Evolutionary conservation across 2,329 filamentous ascomycete genomes (phyloP), one percentile per base, ranked within the genome.

Genomic region (Ceratocystis ficicola): DNA sequence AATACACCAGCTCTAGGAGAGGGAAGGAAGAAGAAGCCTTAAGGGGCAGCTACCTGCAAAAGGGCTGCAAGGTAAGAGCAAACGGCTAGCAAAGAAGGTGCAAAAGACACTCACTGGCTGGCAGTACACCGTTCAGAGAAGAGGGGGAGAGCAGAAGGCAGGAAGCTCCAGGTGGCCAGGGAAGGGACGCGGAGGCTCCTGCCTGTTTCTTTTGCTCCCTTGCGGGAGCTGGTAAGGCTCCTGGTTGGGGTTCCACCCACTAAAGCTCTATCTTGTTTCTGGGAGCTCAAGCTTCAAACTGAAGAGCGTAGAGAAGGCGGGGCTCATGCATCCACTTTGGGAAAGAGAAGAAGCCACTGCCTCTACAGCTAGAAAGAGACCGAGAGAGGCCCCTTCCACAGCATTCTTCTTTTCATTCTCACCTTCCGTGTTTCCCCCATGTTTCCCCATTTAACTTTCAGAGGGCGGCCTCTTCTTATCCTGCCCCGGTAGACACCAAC

Each of bases 21-120:
- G 55, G 65, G 65, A 63, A 62, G 59, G 62, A 64, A 61, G 62
- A 62, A 65, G 65, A 65, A 65, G 67, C 36, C 64, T 66, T 64
- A 68, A 64, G 62, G 67, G 67, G 60, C 55, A 57, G 46, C 64
- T 63, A 65, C 44, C 44, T 50, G 66, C 66, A 66, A 66, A 64
- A 69, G 61, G 62, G 22, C 64, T n/a, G 17, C 63, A 61, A 10
- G 68, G 63, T n/a, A 61, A 44, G 44, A 55, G 64, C 36, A 41
- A 12, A 41, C 12, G 12, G 61, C 20, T 17, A 28, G 46, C 55
- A 48, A 17, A 41, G 30, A n/a, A 60, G 41, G 44, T 48, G 15
- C 22, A 15, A 20, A 62, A 15, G 36, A 12, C 36, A 41, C 36
- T 5, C 10, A 41, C 36, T 41, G 65, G 48, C 48, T 50, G 48